A percentile compares a stretch with the other conserved stretches of the same genome.
Conservation (phyloP, 2,329 filamentous ascomycete genomes). For the Acrocalymma vagum region DNA sequence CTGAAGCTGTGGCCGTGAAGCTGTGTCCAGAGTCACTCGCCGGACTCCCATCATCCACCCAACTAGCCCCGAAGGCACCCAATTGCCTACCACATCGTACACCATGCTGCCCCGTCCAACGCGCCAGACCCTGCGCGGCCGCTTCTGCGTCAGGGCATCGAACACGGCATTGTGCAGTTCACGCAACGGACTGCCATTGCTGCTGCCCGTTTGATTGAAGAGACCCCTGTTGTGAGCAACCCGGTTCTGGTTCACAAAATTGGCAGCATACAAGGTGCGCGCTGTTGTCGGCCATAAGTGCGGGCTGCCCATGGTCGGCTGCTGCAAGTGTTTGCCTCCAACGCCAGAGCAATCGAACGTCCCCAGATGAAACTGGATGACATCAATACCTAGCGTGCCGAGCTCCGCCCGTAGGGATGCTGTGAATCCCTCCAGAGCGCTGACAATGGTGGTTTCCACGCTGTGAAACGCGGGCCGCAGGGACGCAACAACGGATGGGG, state of each 20-base stretch:
- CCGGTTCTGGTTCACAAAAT: constrained; percentile 47
- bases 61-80: constrained; percentile 80
- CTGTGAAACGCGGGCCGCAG: constrained; percentile 83
- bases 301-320: constrained; percentile 39
- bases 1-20: constrained; percentile 47
- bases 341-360: constrained; percentile 85
- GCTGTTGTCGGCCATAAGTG: constrained; percentile 48
- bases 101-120: constrained; percentile 85
- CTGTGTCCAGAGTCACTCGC: constrained; percentile 55
- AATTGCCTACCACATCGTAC: constrained; percentile 86
- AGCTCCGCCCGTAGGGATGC: constrained; percentile 83
- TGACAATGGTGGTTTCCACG: constrained; percentile 85
- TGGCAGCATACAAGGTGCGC: constrained; percentile 44
- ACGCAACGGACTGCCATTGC: constrained; percentile 74
- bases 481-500: constrained; percentile 81
- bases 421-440: constrained; percentile 86
- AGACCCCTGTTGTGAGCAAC: constrained; percentile 61
- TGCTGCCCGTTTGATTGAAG: constrained; percentile 55
- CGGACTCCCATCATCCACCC: constrained; percentile 91
- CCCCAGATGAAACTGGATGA: constrained; percentile 89
- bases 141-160: constrained; percentile 79
- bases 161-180: constrained; percentile 89
- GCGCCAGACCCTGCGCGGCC: constrained; percentile 70
- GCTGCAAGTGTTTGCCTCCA: constrained; percentile 52
- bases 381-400: constrained; percentile 75